Evolutionary conservation across 1,284 basidiomycete genomes (phyloP), one percentile per base, ranked within the genome.

Genomic region (Ganoderma sinense): DNA sequence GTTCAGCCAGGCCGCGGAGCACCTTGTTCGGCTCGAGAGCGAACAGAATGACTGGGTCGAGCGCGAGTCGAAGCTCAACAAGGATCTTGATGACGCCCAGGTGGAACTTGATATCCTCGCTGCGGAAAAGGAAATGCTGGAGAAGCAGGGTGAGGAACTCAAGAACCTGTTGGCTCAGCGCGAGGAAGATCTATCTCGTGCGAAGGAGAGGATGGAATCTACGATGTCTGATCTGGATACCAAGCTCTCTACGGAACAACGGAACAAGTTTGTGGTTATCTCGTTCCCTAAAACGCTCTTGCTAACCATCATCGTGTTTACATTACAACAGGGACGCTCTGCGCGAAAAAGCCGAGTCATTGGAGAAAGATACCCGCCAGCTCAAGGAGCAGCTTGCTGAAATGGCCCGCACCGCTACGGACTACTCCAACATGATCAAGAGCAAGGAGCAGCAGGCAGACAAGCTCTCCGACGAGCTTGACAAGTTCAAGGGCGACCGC

Each of bases 1-100:
- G 26, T 94, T 96, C 75, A 91, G 95, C 69, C 88, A 94, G 73
- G 93, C 96, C 16, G 92, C 94, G 0, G 92, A 94, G 71, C 94
- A 96, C 76, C 87, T 97, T 20, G 90, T 93, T 5, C 86, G 91
- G 1, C 82, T 97, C 58, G 95, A 97, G 82, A 83, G 84, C 68
- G 92, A 96, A 75, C 90, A 94, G 75, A 88, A 89, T 68, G 88
- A 89, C 16, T 94, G 92, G 90, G 82, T 81, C 36, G 78, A 79
- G 36, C 85, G 88, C 66, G 94, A 96, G 76, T 79, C 78, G 0
- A 89, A 90, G 66, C 83, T 94, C 10, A 78, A 81, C 14, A 86
- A 86, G 40, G 85, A 89, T 62, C 77, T 92, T 11, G 82, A 84
- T 53, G 82, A 84, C 61, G 86, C 91, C n/a, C 89, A 92, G 67